Evolutionary conservation across 305 asterid species (phyloP), one percentile per base, ranked within the genome.

Genomic region (Andrographis paniculata): DNA sequence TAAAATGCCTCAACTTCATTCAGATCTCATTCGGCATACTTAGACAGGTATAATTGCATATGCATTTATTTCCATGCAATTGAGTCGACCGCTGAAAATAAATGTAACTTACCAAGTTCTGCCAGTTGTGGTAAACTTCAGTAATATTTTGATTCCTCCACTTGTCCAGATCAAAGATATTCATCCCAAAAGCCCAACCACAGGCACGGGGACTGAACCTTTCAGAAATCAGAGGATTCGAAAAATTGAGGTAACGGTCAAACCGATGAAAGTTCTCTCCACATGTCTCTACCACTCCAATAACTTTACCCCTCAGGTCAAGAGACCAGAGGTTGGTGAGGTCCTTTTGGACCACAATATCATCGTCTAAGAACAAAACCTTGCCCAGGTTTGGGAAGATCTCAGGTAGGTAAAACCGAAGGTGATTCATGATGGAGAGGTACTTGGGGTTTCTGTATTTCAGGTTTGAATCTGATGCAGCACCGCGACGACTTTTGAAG

Each of bases 161-260:
- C 54, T 68, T 59, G n/a, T 55, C 49, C 35, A 76, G 66, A 59
- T 79, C 85, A 28, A 79, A 63, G 36, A 79, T 65, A 31, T 79
- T 79, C 82, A 77, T 73, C 48, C 82, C 86, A 65, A 67, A 74
- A 12, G 82, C 86, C 86, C 86, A 74, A 33, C 91, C 91, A 64
- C 91, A 79, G 55, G 85, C 91, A 42, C 70, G 82, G 8, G 85
- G 85, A 53, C 60, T 60, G 14, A 80, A 80, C 4, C 47, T 65
- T 59, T 67, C 60, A 1, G 82, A 73, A 40, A 80, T 76, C 40
- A 73, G 47, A 31, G 80, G 83, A 52, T 80, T 73, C 17, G 91
- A 80, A 55, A 80, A 80, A 51, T 80, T 80, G 58, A 80, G 65
- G 63, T 80, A 80, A 15, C 85, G 79, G 46, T 80, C 91, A 60